A percentile compares a stretch with the other conserved stretches of the same genome.
phyloP scores from a whole-genome alignment of 2,329 filamentous ascomycete species.

The Aspergillus felis region DNA sequence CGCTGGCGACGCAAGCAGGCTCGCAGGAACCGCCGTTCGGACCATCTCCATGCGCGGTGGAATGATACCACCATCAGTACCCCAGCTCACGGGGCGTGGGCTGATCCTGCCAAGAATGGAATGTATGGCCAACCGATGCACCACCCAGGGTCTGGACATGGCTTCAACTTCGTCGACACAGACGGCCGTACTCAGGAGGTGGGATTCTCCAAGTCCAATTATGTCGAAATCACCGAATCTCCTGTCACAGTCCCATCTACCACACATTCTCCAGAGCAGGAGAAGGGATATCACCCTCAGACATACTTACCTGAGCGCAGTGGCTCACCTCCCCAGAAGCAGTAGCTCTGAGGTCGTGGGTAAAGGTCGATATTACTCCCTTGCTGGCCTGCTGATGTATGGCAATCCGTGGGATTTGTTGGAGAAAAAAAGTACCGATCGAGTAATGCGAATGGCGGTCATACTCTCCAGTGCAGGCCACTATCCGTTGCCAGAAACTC shows the following conservation, averaged over 20 bases:
- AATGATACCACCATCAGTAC: conserved; percentile 31
- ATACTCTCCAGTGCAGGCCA: neutral
- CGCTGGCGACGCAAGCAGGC: conserved; percentile 38
- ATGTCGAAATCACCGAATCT: conserved; percentile 4
- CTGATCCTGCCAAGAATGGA: conserved; percentile 10
- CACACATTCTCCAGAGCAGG: conserved; percentile 4
- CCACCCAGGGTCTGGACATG: conserved; percentile 13
- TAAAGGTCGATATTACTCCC: neutral
- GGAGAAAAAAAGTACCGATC: neutral
- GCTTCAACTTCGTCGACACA: conserved; percentile 24
- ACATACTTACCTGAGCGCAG: neutral
- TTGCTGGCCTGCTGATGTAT: neutral
- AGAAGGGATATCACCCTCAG: conserved; percentile 4
- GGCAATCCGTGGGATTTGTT: neutral
- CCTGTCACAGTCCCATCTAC: conserved; percentile 2
- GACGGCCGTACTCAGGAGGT: conserved; percentile 24
- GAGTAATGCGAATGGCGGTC: neutral
- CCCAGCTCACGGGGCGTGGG: conserved; percentile 26
- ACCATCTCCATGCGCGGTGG: conserved; percentile 33
- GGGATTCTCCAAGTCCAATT: conserved; percentile 9
- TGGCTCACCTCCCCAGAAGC: neutral
- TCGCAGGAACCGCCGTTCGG: conserved; percentile 22
- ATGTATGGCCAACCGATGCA: conserved; percentile 10
- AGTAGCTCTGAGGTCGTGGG: neutral
- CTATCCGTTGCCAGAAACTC: neutral